Base-by-base conservation (phyloP, 495 filamentous ascomycete species). In the Aspergillus campestris region DNA sequence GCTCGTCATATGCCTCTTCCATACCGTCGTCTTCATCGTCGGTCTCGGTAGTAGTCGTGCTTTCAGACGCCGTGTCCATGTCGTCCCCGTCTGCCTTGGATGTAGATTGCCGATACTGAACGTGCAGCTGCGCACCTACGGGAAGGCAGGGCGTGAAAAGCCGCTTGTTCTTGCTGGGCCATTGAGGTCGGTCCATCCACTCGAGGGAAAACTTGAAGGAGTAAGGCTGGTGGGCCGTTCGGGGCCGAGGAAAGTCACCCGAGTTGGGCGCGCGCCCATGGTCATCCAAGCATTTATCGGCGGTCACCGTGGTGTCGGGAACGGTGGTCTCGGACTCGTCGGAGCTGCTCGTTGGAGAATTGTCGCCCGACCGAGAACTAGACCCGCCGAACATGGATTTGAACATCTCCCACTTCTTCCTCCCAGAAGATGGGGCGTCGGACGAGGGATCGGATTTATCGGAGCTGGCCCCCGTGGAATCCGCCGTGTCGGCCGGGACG, bases 181-280 rank as follows among this genome's bases (percentile, higher is more conserved):
- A 69, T 14, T 74, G 69, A 7, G 72, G 74, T 41, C 74, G 72
- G 38, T 82, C 80, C 48, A 81, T 73, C 78, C 78, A 87, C 59
- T 90, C 86, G 14, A 89, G 68, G 0, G 84, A 86, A 61, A 90
- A 89, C 51, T 83, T 86, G 69, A 89, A 90, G 45, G 71, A 79
- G 55, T 74, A 84, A 11, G 70, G 71, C 40, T 81, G 81, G 50
- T 82, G 79, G n/a, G 61, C 58, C 13, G 56, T 64, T 40, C 63
- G 67, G 30, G 65, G 67, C 18, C 62, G 60, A 8, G 45, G 37
- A 12, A 57, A 47, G 39, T 71, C 61, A 15, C 59, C 57, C 24
- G 57, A 48, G 40, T 56, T 58, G 8, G 48, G 50, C 6, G 54
- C 50, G 7, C 48, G 49, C 44, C 59, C 55, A 34, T 62, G 57